These are phyloP conservation scores for Fusarium austroafricanum DNA, from an alignment of 2,329 filamentous ascomycete genomes.

Conservation along the genomic window DNA sequence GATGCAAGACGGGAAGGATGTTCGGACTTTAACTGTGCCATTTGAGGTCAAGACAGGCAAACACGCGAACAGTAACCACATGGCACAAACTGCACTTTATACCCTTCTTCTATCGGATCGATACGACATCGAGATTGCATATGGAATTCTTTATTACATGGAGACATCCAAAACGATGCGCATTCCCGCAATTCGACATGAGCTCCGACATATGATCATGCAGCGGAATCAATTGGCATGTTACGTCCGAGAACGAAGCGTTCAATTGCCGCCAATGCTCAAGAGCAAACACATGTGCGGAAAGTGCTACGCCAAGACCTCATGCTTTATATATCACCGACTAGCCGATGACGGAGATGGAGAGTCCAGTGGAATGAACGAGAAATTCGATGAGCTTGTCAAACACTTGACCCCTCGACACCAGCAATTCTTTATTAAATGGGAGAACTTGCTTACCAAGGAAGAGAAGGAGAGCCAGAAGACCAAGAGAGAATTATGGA, in stretches of 20 bases:
- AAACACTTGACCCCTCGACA: constrained; percentile 80
- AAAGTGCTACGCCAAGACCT: constrained; percentile 88
- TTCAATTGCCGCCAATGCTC: constrained; percentile 86
- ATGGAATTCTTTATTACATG: constrained; percentile 94
- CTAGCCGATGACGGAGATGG: constrained; percentile 85
- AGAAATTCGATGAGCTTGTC: constrained; percentile 85
- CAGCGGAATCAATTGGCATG: constrained; percentile 91
- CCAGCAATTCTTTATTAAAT: constrained; percentile 89
- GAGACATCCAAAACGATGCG: constrained; percentile 88
- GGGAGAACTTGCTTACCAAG: constrained; percentile 92
- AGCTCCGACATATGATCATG: constrained; percentile 96
- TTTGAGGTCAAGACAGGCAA: constrained; percentile 97
- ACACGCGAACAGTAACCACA: constrained; percentile 82
- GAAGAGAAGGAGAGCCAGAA: constrained; percentile 93
- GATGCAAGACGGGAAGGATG: constrained; percentile 76
- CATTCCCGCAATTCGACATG: constrained; percentile 85
- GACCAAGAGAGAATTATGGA: constrained; percentile 92
- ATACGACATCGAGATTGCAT: constrained; percentile 91
- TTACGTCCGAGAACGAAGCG: constrained; percentile 82
- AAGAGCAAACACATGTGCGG: constrained; percentile 84
- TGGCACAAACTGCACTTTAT: constrained; percentile 94
- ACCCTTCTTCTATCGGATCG: constrained; percentile 92
- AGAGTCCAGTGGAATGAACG: constrained; percentile 82
- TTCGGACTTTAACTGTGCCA: constrained; percentile 82
- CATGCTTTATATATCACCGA: constrained; percentile 95